Evolutionary conservation across 495 filamentous ascomycete species (phyloP).

Genomic region (Daldinia decipiens): DNA sequence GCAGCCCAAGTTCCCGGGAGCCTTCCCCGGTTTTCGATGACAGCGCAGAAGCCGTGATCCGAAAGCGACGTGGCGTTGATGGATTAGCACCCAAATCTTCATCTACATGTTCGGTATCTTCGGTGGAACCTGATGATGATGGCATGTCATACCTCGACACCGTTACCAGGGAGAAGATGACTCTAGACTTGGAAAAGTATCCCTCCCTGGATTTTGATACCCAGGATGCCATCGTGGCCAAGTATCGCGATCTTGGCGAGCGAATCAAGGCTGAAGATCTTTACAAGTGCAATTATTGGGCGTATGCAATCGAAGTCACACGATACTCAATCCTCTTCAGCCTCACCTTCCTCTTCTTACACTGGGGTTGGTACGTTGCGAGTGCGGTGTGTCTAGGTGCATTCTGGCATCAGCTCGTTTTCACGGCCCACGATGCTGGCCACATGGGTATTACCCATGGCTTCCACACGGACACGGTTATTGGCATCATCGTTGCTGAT

Average conservation of each 20-base stretch:
- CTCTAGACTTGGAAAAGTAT: slow-evolving; percentile 81
- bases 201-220: slow-evolving; percentile 77
- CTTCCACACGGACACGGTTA: slow-evolving; percentile 81
- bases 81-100: slow-evolving; percentile 42
- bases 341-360: slow-evolving; percentile 72
- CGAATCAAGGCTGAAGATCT: slow-evolving; percentile 78
- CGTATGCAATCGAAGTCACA: slow-evolving; percentile 77
- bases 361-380: slow-evolving; percentile 74
- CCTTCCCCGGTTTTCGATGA: slow-evolving; percentile 80
- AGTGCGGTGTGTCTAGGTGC: slow-evolving; percentile 82
- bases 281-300: slow-evolving; percentile 85
- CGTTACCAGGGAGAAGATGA: slow-evolving; percentile 77
- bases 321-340: slow-evolving; percentile 80
- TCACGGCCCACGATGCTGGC: slow-evolving; percentile 94
- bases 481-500: slow-evolving; percentile 91
- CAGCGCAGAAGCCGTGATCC: slow-evolving; percentile 48
- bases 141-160: slow-evolving; percentile 74
- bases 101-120: slow-evolving; percentile 56
- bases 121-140: slow-evolving; percentile 54
- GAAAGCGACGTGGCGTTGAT: slow-evolving; percentile 43
- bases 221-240: slow-evolving; percentile 81
- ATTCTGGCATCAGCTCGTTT: slow-evolving; percentile 96
- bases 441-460: slow-evolving; percentile 97
- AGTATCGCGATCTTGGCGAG: slow-evolving; percentile 79
- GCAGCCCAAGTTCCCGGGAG: slow-evolving; percentile 59